Conservation (phyloP, 2,329 filamentous ascomycete species). For the Teratosphaeria gauchensis region DNA sequence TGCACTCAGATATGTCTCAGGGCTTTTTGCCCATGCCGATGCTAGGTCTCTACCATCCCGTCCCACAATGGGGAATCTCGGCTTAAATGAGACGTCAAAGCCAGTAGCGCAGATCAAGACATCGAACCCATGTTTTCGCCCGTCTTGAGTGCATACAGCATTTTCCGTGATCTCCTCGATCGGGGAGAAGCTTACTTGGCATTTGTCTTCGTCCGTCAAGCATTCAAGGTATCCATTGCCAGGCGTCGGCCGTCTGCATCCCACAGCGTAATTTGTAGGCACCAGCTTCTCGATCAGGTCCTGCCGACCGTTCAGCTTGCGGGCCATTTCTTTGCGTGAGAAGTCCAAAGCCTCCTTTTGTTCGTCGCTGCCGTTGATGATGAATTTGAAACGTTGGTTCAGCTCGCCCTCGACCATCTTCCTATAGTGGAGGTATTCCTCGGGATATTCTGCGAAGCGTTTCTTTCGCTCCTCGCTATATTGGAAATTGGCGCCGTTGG, state of each 20-base stretch:
- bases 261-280: constrained; percentile 5
- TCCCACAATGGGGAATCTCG: constrained; percentile 7
- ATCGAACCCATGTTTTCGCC: constrained; percentile 29
- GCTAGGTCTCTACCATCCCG: constrained; percentile 6
- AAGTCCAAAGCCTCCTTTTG: constrained; percentile 33
- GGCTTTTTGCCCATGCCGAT: constrained; percentile 7
- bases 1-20: constrained; percentile 7
- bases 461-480: background rate
- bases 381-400: constrained; percentile 41
- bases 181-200: constrained; percentile 31
- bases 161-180: constrained; percentile 30
- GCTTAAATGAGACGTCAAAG: constrained; percentile 24
- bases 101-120: constrained; percentile 40
- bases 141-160: constrained; percentile 31
- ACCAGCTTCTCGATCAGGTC: constrained; percentile 5
- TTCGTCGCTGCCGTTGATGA: constrained; percentile 33
- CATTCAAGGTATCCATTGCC: constrained; percentile 40
- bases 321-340: constrained; percentile 33
- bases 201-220: constrained; percentile 35
- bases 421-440: constrained; percentile 22
- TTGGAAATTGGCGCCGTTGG: constrained; percentile 11
- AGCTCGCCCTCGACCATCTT: constrained; percentile 38
- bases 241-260: constrained; percentile 6
- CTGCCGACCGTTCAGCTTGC: constrained; percentile 15
- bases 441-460: background rate